Evolutionary conservation across 2,329 filamentous ascomycete genomes (phyloP), one percentile per base, ranked within the genome.

Genomic region (Curvularia sp.): DNA sequence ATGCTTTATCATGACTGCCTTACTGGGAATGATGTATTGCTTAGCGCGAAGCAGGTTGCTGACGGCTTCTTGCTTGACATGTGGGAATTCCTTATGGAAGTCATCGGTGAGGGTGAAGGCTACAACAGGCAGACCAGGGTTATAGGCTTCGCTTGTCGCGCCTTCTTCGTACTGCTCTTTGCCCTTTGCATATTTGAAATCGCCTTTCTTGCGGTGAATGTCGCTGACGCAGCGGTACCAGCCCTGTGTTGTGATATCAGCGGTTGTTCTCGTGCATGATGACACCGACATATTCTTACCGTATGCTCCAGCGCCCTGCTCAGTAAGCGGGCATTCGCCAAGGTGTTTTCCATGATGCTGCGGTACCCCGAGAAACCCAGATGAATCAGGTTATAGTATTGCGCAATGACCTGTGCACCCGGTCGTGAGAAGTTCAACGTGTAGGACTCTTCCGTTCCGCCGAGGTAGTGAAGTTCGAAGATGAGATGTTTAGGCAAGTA

Each of bases 371-470:
- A 78, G 73, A 86, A 88, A 2, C 89, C 89, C 0, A 91, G 82
- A 62, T 90, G 88, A 59, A 91, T 87, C 12, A 91, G 79, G 66
- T 91, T 90, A 70, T 91, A 91, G 75, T 91, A 91, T 70, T 91
- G 89, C 0, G 83, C 87, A 59, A 91, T 86, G 55, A 91, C 81
- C 60, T 91, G 89, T 0, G 86, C 85, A 3, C 88, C 89, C 0
- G 88, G 88, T 0, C 89, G 84, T 1, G 87, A 90, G 78, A 91
- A 91, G 77, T 91, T 91, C 19, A 91, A 81, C 0, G 88, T 90
- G 75, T 86, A 91, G 1, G 85, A 87, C 69, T 89, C 83, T 67
- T 91, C 87, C 0, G 86, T 89, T n/a, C 88, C 87, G 36, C 89
- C 89, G 0, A 91, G 83, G 68, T 91, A 91, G 72, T 86, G 86